These are phyloP conservation scores for Ascochyta fabae DNA, from an alignment of 2,329 filamentous ascomycete species.

Conservation along the genomic window DNA sequence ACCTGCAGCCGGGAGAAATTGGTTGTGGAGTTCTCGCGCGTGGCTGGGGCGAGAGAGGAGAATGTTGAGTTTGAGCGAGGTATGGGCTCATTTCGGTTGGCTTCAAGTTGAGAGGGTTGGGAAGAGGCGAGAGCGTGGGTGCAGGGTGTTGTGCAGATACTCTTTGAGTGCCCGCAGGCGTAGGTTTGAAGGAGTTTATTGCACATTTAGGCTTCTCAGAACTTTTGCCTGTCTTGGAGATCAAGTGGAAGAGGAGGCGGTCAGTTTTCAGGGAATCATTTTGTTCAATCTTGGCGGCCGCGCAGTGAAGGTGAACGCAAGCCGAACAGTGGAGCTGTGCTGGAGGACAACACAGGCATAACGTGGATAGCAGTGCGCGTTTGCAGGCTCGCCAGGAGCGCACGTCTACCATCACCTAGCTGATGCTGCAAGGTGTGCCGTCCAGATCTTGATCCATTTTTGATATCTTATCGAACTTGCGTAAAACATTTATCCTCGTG, in stretches of 20 bases:
- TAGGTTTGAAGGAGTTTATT: conserved; percentile 34
- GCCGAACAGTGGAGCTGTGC: not conserved
- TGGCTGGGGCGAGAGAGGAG: conserved; percentile 9
- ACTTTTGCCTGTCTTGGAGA: not conserved
- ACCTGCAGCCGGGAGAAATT: not conserved
- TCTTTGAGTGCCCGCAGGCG: conserved; percentile 34
- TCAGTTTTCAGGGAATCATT: too few relatives aligned
- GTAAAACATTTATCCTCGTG: conserved; percentile 5
- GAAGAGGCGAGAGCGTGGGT: conserved; percentile 21
- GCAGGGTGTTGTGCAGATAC: conserved; percentile 39
- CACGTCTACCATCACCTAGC: not conserved
- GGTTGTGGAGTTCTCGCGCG: not conserved
- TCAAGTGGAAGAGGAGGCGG: not conserved
- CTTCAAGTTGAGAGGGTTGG: not conserved
- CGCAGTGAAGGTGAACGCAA: conserved; percentile 2
- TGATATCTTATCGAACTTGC: conserved; percentile 11
- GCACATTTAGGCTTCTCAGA: conserved; percentile 27
- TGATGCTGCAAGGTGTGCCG: not conserved
- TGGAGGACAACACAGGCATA: not conserved
- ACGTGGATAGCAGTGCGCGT: not conserved
- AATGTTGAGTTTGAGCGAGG: conserved; percentile 17
- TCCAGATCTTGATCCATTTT: conserved; percentile 2
- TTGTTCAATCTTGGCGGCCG: too few relatives aligned
- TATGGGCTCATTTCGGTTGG: conserved; percentile 2
- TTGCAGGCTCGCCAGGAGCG: not conserved